Evolutionary conservation across 139 green algal genomes (phyloP).

Genomic region (Chlamydomonas applanata): DNA sequence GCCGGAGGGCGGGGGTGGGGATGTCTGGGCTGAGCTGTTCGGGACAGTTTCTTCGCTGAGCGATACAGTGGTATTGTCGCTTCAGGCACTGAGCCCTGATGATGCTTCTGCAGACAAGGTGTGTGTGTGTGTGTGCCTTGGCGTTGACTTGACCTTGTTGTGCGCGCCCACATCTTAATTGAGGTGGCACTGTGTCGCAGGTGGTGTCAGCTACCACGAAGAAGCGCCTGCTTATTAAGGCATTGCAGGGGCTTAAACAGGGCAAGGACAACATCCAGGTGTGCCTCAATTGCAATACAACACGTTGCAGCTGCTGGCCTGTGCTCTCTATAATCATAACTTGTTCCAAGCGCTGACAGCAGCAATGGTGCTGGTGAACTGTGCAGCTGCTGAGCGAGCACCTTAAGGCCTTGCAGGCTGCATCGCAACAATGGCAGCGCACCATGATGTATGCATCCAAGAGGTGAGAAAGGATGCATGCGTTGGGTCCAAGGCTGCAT

Average conservation of each 20-base stretch:
- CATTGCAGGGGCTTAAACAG: slow-evolving; percentile 23
- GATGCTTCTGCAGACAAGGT: slow-evolving; percentile 6
- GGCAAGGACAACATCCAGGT: slow-evolving; percentile 24
- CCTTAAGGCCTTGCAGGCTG: slow-evolving; percentile 37
- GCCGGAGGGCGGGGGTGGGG: no score
- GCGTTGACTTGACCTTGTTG: neutral
- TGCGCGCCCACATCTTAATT: neutral
- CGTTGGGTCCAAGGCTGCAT: neutral
- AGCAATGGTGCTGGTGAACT: no score
- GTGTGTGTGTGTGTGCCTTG: neutral
- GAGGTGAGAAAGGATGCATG: slow-evolving; percentile 18
- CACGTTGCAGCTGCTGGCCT: no score
- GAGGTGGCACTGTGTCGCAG: neutral
- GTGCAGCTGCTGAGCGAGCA: slow-evolving; percentile 40
- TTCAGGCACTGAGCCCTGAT: slow-evolving; percentile 29
- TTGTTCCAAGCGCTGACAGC: no score
- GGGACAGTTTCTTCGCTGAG: slow-evolving; percentile 16
- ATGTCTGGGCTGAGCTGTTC: slow-evolving; percentile 42
- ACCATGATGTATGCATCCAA: slow-evolving; percentile 51
- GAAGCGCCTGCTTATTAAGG: slow-evolving; percentile 33
- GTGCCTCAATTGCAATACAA: no score
- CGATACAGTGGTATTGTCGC: slow-evolving; percentile 6
- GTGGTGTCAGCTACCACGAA: slow-evolving; percentile 42
- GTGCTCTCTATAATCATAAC: no score
- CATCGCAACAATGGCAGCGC: slow-evolving; percentile 43